Percentiles rank a stretch among this genome's conserved stretches.
phyloP scores from a whole-genome alignment of 768 basidiomycete genomes.

The Mycena haematopus region DNA sequence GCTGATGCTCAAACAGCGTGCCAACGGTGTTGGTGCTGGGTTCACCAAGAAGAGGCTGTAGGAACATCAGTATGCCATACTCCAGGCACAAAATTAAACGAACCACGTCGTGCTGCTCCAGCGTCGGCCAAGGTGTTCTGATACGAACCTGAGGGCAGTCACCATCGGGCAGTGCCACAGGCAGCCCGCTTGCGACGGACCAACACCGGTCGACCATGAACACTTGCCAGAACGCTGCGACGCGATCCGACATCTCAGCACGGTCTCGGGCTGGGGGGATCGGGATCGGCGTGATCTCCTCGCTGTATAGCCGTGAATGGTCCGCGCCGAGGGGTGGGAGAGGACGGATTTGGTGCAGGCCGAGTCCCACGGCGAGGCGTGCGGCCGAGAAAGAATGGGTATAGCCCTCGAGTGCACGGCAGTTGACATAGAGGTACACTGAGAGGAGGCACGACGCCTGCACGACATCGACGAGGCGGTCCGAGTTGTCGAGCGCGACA shows the following conservation, averaged over 20 bases:
- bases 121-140: constrained; percentile 58
- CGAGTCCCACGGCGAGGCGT: constrained; percentile 65
- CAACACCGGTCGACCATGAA: constrained; percentile 68
- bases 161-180: constrained; percentile 58
- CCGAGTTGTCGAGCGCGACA: constrained; percentile 58
- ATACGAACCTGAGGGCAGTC: constrained; percentile 54
- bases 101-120: constrained; percentile 35
- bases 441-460: constrained; percentile 67
- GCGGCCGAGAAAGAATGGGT: constrained; percentile 65
- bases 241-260: constrained; percentile 52
- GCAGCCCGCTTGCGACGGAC: constrained; percentile 61
- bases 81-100: neutral
- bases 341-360: constrained; percentile 58
- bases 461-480: constrained; percentile 63
- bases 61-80: neutral
- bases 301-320: constrained; percentile 25
- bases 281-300: constrained; percentile 35
- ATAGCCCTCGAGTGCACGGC: constrained; percentile 63
- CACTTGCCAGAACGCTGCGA: constrained; percentile 66
- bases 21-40: constrained; percentile 25
- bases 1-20: constrained; percentile 24
- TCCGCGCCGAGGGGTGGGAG: constrained; percentile 31
- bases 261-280: constrained; percentile 45
- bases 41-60: constrained; percentile 2
- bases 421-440: constrained; percentile 64